Conservation (phyloP, 768 basidiomycete genomes). For the Suillus fuscotomentosus region DNA sequence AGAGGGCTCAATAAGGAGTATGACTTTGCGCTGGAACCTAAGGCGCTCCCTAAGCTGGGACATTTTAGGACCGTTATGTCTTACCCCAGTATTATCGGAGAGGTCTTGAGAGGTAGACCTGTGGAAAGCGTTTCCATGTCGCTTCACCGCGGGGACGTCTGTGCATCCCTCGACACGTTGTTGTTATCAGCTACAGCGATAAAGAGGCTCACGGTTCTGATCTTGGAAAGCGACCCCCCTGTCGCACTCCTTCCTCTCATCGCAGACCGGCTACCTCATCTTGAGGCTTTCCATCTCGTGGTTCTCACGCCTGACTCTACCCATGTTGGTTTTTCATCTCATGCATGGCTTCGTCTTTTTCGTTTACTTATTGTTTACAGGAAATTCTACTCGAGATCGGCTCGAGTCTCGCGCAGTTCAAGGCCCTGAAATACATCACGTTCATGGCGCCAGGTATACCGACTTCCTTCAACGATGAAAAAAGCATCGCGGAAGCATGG, state of each 20-base stretch:
- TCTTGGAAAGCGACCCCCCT: slow-evolving; percentile 50
- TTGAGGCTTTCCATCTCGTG: slow-evolving; percentile 64
- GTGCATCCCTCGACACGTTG: slow-evolving; percentile 45
- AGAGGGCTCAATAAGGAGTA: slow-evolving; percentile 46
- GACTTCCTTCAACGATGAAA: slow-evolving; percentile 38
- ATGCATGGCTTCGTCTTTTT: too few species aligned
- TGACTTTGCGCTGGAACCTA: slow-evolving; percentile 32
- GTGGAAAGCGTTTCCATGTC: slow-evolving; percentile 52
- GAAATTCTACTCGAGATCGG: slow-evolving; percentile 42
- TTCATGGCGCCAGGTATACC: slow-evolving; percentile 48
- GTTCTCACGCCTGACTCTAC: slow-evolving; percentile 50
- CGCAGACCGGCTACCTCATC: slow-evolving; percentile 41
- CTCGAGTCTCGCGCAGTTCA: slow-evolving; percentile 42
- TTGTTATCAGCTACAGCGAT: slow-evolving; percentile 37
- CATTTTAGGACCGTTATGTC: slow-evolving; percentile 56
- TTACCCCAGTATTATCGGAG: slow-evolving; percentile 42
- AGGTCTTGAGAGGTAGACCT: slow-evolving; percentile 47
- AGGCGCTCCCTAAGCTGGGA: slow-evolving; percentile 46
- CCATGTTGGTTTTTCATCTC: slow-evolving; percentile 35
- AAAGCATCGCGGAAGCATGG: slow-evolving; percentile 53
- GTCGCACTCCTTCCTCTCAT: slow-evolving; percentile 46
- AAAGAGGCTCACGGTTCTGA: slow-evolving; percentile 54
- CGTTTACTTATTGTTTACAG: slow-evolving; percentile 24
- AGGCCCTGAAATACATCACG: slow-evolving; percentile 48
- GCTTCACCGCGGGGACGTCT: slow-evolving; percentile 41